Base-by-base conservation (phyloP, 2,329 filamentous ascomycete genomes). In the Shiraia bambusicola region DNA sequence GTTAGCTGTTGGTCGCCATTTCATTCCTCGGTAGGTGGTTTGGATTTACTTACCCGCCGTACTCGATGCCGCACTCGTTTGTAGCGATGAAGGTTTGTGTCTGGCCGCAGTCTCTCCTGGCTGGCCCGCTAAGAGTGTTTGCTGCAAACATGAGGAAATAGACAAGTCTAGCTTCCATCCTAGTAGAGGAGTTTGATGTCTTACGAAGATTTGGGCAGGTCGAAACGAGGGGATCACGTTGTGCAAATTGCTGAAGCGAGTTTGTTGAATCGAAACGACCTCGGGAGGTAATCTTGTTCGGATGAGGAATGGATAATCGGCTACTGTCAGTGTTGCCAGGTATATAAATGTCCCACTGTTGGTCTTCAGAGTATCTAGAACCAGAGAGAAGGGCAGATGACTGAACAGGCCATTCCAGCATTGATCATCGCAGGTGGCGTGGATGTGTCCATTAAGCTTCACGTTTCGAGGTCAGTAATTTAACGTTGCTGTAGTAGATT, bases 61-160 rank as follows among this genome's bases (percentile, higher is more conserved):
- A 60, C n/a, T 31, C 15, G 31, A 40, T 31, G 16, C 45, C 47
- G 28, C 59, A 63, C 8, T 44, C 40, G 35, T 63, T 58, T 1
- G 49, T 49, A n/a, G 45, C 27, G 12, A 45, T 31, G 36, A 52
- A 54, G n/a, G 56, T 56, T 30, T 52, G 50, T 22, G 27, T 31
- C 14, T 45, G 15, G 17, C 48, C 49, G 31, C 59, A 61, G 25
- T 49, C 40, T 24, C 43, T 52, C 33, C 47, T 49, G 8, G 42
- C 54, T 3, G 52, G 54, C 2, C 49, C 40, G 13, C 50, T 45
- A 12, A 49, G 13, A 2, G 32, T 39, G 8, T 47, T 12, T 6
- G 33, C 32, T 11, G 41, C 30, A n/a, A 54, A 28, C 12, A 30
- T 2, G 3, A 40, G 28, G 2, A 34, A 14, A 17, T 49, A 17